Evolutionary conservation across 148 eudicot species (phyloP).

Genomic region (Simmondsia chinensis): DNA sequence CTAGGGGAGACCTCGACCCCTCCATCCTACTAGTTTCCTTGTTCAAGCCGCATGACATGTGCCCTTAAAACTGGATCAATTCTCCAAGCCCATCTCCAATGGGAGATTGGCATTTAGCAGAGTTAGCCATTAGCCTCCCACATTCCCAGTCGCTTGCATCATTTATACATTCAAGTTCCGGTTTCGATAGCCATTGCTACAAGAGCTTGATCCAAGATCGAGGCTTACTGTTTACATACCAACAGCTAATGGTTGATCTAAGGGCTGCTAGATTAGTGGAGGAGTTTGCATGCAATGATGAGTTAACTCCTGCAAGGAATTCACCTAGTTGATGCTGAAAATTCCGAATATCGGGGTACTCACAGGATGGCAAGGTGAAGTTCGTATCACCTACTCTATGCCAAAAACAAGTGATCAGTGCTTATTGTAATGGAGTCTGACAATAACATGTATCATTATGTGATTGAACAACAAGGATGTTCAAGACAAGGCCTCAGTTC

Average conservation of each 20-base stretch:
- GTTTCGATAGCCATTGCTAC: conserved; percentile 29
- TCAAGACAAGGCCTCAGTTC: no score
- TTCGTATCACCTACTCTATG: no score
- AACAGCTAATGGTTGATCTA: conserved; percentile 35
- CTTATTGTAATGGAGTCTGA: no score
- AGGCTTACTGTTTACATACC: conserved; percentile 37
- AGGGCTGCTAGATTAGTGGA: conserved; percentile 29
- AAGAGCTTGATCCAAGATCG: conserved; percentile 30
- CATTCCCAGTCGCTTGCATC: conserved; percentile 10
- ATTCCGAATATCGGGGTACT: conserved; percentile 21
- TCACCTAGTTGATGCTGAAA: conserved; percentile 31
- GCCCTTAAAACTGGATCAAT: conserved; percentile 14
- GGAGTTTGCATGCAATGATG: conserved; percentile 33
- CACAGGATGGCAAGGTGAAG: no score
- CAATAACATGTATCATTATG: no score
- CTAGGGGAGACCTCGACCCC: no score
- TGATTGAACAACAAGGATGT: no score
- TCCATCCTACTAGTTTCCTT: no score
- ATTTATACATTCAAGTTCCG: conserved; percentile 20
- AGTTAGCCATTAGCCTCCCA: conserved; percentile 9
- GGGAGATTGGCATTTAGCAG: conserved; percentile 12
- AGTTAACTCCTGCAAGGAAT: conserved; percentile 24
- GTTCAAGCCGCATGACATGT: conserved; percentile 6
- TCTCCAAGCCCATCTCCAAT: conserved; percentile 19
- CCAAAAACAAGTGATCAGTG: no score